These are phyloP conservation scores for Kokia cookei DNA, from an alignment of 441 rosid genomes.

Conservation along the genomic window DNA sequence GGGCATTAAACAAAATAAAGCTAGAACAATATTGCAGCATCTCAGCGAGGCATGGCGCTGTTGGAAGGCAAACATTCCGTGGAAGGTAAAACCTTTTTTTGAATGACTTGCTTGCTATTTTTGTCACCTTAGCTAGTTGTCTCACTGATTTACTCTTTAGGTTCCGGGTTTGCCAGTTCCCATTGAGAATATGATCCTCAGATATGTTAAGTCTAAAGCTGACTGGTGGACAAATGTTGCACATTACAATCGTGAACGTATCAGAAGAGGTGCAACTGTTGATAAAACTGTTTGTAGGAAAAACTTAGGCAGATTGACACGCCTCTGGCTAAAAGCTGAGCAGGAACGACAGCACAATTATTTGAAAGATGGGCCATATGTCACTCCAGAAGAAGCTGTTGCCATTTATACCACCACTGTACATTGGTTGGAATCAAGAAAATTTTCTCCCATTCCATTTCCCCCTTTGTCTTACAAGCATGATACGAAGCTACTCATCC, in stretches of 20 bases:
- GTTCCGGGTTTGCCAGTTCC: constrained; percentile 99
- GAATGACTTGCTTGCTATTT: not conserved
- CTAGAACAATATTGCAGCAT: constrained; percentile 92
- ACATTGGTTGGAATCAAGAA: constrained; percentile 98
- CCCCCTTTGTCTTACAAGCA: constrained; percentile 98
- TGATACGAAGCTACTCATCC: constrained; percentile 94
- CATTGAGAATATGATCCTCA: constrained; percentile 96
- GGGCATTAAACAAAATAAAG: constrained; percentile 97
- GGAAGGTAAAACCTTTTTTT: constrained; percentile 48
- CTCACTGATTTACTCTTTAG: constrained; percentile 19
- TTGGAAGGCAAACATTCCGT: constrained; percentile 99
- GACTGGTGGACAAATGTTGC: constrained; percentile 99
- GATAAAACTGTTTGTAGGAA: constrained; percentile 98
- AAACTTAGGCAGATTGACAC: constrained; percentile 95
- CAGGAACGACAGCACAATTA: constrained; percentile 99
- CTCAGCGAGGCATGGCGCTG: constrained; percentile 99
- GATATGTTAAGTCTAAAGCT: constrained; percentile 96
- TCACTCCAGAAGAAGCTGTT: constrained; percentile 98
- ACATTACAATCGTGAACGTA: constrained; percentile 97
- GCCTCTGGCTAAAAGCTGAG: constrained; percentile 99
- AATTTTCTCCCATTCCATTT: constrained; percentile 95
- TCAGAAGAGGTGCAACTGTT: constrained; percentile 97
- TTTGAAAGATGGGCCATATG: constrained; percentile 98
- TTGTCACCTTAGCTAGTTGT: not conserved
- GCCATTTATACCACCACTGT: constrained; percentile 98